Evolutionary conservation across 192 early-diverging fungal genomes (phyloP), one percentile per base, ranked within the genome.

Genomic region (Geranomyces michiganensis): DNA sequence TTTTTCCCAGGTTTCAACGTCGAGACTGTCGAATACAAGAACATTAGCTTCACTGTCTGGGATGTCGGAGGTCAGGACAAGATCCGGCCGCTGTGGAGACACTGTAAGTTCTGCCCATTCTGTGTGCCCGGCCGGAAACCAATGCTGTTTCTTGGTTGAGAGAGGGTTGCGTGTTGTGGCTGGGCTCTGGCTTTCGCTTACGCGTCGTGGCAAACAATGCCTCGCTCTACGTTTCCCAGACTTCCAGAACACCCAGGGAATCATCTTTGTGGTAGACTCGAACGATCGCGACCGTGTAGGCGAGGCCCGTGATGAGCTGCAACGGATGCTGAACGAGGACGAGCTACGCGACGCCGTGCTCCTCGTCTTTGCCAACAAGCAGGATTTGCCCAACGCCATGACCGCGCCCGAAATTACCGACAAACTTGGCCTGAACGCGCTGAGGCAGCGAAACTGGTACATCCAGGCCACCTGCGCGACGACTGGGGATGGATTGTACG

Each of bases 21-120:
- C 69, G 95, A 96, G 84, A 94, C 92, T 53, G 93, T 96, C 69
- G 90, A 93, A 78, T 96, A 95, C 89, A 95, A 94, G 88, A 96
- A 94, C 89, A 93, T 95, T 79, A 90, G 85, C 76, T 96, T 96
- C 83, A 94, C 92, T 51, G 92, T 96, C 75, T 96, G 94, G 94
- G 95, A 97, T 79, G 94, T 95, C 65, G 95, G 95, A 75, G 95
- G 95, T 82, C 93, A 96, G 86, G 95, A 97, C 84, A 95, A 94
- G 84, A 97, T 97, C 73, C 88, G 95, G 74, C 95, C 95, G 30
- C 83, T 97, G 80, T 96, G 95, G 95, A 85, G 93, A 78, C 94
- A 96, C 80, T 95, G 90, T 90, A 87, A 79, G 53, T 76, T 8
- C 2, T n/a, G n/a, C n/a, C n/a, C 36, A 41, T 41, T 41, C 10